phyloP scores from a whole-genome alignment of 1,284 basidiomycete genomes.

The Irpex lacteus region DNA sequence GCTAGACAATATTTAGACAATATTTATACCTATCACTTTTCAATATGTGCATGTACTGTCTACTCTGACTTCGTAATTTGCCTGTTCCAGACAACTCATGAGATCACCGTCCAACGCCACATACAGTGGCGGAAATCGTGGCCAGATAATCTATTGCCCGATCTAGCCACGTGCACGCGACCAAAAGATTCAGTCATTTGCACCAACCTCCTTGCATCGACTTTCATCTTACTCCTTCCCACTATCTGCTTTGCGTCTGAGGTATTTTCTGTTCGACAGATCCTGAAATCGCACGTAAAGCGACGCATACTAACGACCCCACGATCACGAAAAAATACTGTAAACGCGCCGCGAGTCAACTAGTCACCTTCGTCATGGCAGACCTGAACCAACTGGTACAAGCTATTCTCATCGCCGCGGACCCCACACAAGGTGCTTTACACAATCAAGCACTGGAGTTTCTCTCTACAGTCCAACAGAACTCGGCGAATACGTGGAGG shows the following conservation, averaged over 20 bases:
- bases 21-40: no score
- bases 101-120: no score
- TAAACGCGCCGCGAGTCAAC: constrained; percentile 3
- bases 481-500: constrained; percentile 74
- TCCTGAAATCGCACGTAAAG: background rate
- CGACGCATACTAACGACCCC: background rate
- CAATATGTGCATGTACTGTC: no score
- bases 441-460: constrained; percentile 84
- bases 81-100: no score
- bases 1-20: no score
- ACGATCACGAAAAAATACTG: background rate
- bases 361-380: background rate
- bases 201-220: constrained; percentile 1
- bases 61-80: no score
- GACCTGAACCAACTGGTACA: constrained; percentile 76
- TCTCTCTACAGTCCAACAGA: constrained; percentile 75
- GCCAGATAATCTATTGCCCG: background rate
- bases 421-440: constrained; percentile 65
- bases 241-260: constrained; percentile 3
- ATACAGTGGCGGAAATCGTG: background rate
- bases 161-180: constrained; percentile 20
- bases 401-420: constrained; percentile 82
- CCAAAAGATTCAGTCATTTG: constrained; percentile 9
- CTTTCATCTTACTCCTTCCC: constrained; percentile 11
- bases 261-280: background rate